phyloP scores from a whole-genome alignment of 2,329 filamentous ascomycete species.

The Hypoxylon sp. region DNA sequence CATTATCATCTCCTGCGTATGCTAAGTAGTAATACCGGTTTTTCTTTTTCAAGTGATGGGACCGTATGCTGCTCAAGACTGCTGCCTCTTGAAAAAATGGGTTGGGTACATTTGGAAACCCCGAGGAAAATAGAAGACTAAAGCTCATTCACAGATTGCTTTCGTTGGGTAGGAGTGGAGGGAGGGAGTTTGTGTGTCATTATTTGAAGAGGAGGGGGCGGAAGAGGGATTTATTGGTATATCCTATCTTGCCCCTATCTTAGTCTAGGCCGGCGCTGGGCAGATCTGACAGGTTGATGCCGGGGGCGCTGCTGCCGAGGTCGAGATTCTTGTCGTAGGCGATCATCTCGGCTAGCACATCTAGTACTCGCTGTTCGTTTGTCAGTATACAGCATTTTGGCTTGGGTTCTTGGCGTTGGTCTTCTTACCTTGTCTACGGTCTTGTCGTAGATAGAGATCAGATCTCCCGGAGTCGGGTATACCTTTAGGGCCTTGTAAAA shows the following conservation, averaged over 20 bases:
- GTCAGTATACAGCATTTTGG: too few species aligned
- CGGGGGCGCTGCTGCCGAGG: slow-evolving; percentile 51
- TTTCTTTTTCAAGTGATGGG: too few species aligned
- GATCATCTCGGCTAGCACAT: slow-evolving; percentile 98
- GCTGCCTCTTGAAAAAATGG: too few species aligned
- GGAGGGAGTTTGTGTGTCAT: slow-evolving; percentile 3
- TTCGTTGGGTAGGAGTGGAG: slow-evolving; percentile 23
- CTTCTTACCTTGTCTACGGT: slow-evolving; percentile 86
- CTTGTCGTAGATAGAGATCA: slow-evolving; percentile 98
- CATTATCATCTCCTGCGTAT: slow-evolving; percentile 13
- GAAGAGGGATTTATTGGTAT: slow-evolving; percentile 2
- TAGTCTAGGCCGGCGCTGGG: slow-evolving; percentile 65
- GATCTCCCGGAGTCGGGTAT: slow-evolving; percentile 89
- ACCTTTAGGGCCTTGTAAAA: slow-evolving; percentile 99
- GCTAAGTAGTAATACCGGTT: too few species aligned
- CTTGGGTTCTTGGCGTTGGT: neutral
- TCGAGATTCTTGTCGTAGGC: slow-evolving; percentile 82
- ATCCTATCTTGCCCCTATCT: slow-evolving; percentile 13
- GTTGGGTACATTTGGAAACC: too few species aligned
- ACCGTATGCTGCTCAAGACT: too few species aligned
- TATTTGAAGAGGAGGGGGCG: neutral
- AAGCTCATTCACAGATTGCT: slow-evolving; percentile 1
- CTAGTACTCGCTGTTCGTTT: slow-evolving; percentile 77
- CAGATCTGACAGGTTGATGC: slow-evolving; percentile 55
- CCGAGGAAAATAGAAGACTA: slow-evolving; percentile 1